phyloP scores from a whole-genome alignment of 805 yeast genomes.

The Yamadazyma olivae region DNA sequence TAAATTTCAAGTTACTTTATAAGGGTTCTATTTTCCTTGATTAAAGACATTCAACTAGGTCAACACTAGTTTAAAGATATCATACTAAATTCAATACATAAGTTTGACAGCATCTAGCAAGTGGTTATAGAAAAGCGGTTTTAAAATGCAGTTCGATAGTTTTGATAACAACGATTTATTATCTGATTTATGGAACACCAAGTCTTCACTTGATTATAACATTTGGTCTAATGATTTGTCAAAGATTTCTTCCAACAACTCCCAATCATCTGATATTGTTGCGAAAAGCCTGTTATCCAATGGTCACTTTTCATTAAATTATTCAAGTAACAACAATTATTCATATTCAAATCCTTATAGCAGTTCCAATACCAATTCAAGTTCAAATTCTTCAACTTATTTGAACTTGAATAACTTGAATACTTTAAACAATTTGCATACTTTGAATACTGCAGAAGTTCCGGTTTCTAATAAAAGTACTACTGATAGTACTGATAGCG shows the following conservation, averaged over 20 bases:
- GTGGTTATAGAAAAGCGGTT: too few relatives aligned
- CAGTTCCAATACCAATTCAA: neutral
- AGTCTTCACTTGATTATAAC: conserved; percentile 1
- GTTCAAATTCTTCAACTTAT: neutral
- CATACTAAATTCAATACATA: too few relatives aligned
- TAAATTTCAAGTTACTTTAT: too few relatives aligned
- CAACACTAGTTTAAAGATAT: too few relatives aligned
- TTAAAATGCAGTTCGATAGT: conserved; percentile 6
- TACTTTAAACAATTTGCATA: neutral
- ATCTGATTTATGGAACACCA: conserved; percentile 6
- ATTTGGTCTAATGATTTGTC: conserved; percentile 6
- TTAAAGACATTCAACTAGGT: too few relatives aligned
- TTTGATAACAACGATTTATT: conserved; percentile 7
- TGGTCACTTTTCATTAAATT: neutral
- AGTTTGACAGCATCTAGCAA: too few relatives aligned
- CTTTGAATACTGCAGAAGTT: neutral
- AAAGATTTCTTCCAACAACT: conserved; percentile 5
- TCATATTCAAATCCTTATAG: neutral
- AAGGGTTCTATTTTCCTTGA: too few relatives aligned
- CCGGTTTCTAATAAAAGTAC: neutral
- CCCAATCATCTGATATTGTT: neutral
- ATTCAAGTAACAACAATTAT: too few relatives aligned
- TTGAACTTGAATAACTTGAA: conserved; percentile 1
- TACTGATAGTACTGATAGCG: conserved; percentile 1
- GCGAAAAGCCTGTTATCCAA: neutral